Conservation (phyloP, 2,329 filamentous ascomycete species). For the Tolypocladium ovalisporum region DNA sequence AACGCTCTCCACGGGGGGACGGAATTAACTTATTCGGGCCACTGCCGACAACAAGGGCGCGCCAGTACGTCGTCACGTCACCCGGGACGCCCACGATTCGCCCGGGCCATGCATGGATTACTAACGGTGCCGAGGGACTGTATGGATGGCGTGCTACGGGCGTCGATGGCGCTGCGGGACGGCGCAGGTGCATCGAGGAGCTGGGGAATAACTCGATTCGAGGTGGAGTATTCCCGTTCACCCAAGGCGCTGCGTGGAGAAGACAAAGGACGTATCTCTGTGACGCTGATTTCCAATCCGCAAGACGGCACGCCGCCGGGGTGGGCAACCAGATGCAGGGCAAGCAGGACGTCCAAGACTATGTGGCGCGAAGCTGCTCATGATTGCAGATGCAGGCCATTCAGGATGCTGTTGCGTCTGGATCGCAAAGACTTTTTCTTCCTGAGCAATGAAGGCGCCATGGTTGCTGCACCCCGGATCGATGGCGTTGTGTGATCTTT, state of each 20-base stretch:
- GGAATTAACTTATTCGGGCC: neutral
- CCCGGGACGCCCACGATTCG: conserved; percentile 3
- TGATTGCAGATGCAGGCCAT: no score
- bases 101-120: conserved; percentile 5
- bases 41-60: neutral
- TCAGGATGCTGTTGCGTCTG: no score
- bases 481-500: neutral
- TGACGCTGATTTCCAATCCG: neutral
- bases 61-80: conserved; percentile 2
- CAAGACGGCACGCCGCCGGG: neutral
- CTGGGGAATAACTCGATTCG: neutral
- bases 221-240: neutral
- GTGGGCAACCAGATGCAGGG: neutral
- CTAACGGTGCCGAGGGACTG: neutral
- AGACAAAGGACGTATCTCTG: neutral
- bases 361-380: no score
- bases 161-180: neutral
- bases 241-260: neutral
- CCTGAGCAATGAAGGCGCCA: neutral
- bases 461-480: neutral
- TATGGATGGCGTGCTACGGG: neutral
- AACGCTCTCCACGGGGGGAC: neutral
- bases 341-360: neutral
- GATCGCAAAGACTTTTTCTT: neutral
- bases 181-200: no score